Evolutionary conservation across 2,329 filamentous ascomycete genomes (phyloP).

Genomic region (Aspergillus sp.): DNA sequence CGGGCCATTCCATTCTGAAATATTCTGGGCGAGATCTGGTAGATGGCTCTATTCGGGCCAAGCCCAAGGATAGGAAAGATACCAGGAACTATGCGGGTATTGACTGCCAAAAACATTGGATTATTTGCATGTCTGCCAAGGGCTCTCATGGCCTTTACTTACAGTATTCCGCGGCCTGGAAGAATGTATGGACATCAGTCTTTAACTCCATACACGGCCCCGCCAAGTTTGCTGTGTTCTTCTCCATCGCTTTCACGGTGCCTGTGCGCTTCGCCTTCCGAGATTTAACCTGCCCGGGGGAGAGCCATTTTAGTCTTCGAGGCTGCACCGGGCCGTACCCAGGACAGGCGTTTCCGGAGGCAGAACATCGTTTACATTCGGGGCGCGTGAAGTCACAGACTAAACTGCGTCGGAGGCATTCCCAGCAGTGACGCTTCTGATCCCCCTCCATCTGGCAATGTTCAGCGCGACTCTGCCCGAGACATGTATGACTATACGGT

Average conservation of each 20-base stretch:
- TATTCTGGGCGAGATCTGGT: slow-evolving; percentile 14
- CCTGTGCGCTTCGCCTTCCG: neutral
- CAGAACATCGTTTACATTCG: slow-evolving; percentile 31
- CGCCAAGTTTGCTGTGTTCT: neutral
- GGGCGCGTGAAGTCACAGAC: slow-evolving; percentile 35
- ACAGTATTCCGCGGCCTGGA: slow-evolving; percentile 24
- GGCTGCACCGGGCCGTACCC: slow-evolving; percentile 35
- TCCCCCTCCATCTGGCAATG: neutral
- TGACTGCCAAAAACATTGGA: slow-evolving; percentile 16
- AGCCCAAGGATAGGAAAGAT: slow-evolving; percentile 14
- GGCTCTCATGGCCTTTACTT: slow-evolving; percentile 10
- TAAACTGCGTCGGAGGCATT: slow-evolving; percentile 34
- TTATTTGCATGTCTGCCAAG: neutral
- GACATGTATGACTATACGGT: neutral
- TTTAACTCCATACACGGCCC: neutral
- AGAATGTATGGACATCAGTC: slow-evolving; percentile 12
- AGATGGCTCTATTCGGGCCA: slow-evolving; percentile 19
- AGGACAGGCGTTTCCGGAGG: slow-evolving; percentile 29
- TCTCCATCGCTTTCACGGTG: slow-evolving; percentile 9
- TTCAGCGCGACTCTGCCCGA: neutral
- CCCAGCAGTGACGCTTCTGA: slow-evolving; percentile 33
- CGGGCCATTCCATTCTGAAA: slow-evolving; percentile 9
- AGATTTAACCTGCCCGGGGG: neutral
- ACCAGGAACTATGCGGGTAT: slow-evolving; percentile 24
- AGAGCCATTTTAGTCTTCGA: slow-evolving; percentile 6